Evolutionary conservation across 345 rosid genomes (phyloP).

Genomic region (Schrenkiella parvula): DNA sequence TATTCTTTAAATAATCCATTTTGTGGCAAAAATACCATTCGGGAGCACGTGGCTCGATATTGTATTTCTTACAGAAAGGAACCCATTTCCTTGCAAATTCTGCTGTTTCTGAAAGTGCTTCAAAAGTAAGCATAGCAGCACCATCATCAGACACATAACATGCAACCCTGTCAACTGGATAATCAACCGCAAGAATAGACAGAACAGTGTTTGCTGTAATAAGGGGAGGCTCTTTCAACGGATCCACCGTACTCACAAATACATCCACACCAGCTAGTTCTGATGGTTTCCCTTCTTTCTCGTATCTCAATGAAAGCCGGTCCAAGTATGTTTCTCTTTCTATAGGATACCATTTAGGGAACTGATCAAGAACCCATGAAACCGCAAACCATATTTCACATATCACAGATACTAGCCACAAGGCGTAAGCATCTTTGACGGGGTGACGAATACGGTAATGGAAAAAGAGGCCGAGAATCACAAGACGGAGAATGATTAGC

Average conservation of each 20-base stretch:
- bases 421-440: slow-evolving; percentile 63
- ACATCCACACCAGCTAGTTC: slow-evolving; percentile 66
- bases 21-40: slow-evolving; percentile 83
- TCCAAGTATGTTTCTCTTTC: slow-evolving; percentile 85
- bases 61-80: slow-evolving; percentile 79
- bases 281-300: slow-evolving; percentile 73
- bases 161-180: slow-evolving; percentile 80
- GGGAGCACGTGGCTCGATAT: slow-evolving; percentile 88
- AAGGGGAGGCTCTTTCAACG: slow-evolving; percentile 88
- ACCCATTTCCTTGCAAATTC: slow-evolving; percentile 93
- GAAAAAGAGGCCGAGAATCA: slow-evolving; percentile 72
- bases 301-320: slow-evolving; percentile 69
- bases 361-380: slow-evolving; percentile 96
- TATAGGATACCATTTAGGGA: slow-evolving; percentile 85
- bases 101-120: slow-evolving; percentile 90
- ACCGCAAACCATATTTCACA: slow-evolving; percentile 95
- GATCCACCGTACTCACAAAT: slow-evolving; percentile 92
- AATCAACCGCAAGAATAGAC: slow-evolving; percentile 87
- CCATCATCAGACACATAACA: slow-evolving; percentile 97
- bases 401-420: slow-evolving; percentile 81
- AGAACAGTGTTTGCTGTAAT: slow-evolving; percentile 93
- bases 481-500: slow-evolving; percentile 65
- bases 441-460: slow-evolving; percentile 91
- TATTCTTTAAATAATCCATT: slow-evolving; percentile 72
- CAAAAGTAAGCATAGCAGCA: slow-evolving; percentile 95